A percentile compares a stretch with the other conserved stretches of the same genome.
These are phyloP conservation scores for Aspergillus cavernicola DNA, from an alignment of 495 filamentous ascomycete species.

Conservation along the genomic window DNA sequence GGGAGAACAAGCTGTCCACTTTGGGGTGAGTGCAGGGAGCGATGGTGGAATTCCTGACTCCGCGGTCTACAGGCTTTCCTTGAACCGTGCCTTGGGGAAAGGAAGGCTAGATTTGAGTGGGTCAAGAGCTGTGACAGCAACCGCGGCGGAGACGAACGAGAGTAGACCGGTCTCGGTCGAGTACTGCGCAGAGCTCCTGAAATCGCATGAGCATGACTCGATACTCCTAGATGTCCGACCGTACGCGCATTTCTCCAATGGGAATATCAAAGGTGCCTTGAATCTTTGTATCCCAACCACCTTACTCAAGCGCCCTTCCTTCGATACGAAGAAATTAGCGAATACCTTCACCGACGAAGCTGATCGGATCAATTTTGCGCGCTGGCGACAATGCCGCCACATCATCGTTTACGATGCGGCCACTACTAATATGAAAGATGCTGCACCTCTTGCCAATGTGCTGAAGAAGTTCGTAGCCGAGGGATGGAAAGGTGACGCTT, in stretches of 20 bases:
- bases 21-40: conserved; percentile 30
- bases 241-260: conserved; percentile 72
- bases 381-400: conserved; percentile 67
- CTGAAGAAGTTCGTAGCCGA: conserved; percentile 88
- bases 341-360: conserved; percentile 77
- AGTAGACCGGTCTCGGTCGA: conserved; percentile 50
- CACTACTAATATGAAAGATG: conserved; percentile 75
- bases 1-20: conserved; percentile 61
- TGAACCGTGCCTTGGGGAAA: conserved; percentile 14
- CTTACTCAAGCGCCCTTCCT: conserved; percentile 83
- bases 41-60: conserved; percentile 24
- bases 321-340: conserved; percentile 83
- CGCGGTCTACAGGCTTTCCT: conserved; percentile 17
- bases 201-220: conserved; percentile 50
- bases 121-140: neutral
- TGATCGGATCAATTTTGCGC: conserved; percentile 70
- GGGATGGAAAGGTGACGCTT: conserved; percentile 70
- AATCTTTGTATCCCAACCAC: conserved; percentile 97
- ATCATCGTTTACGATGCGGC: conserved; percentile 85
- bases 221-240: conserved; percentile 88
- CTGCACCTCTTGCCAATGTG: conserved; percentile 70
- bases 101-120: neutral
- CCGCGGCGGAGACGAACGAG: neutral
- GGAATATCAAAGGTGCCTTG: conserved; percentile 71
- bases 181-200: conserved; percentile 64